Percentiles rank a stretch among this genome's conserved stretches.
These are phyloP conservation scores for Stenocarpella maydis DNA, from an alignment of 2,329 filamentous ascomycete species.

Conservation along the genomic window DNA sequence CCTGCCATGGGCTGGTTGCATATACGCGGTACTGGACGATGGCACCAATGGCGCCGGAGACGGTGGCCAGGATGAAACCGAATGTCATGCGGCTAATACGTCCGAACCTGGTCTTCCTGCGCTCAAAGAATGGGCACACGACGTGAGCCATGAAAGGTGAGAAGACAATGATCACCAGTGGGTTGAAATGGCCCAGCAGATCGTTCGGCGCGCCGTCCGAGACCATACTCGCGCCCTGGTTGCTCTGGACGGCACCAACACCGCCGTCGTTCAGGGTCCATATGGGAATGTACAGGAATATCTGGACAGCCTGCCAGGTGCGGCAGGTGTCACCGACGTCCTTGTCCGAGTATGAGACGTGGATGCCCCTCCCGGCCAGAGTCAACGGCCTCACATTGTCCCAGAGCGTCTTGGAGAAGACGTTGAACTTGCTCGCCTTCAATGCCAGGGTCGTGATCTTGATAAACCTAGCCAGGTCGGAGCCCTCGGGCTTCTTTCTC, in stretches of 20 bases:
- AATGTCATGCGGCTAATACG: constrained; percentile 65
- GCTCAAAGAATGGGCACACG: constrained; percentile 66
- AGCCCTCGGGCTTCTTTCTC: constrained; percentile 68
- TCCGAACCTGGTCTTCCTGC: constrained; percentile 60
- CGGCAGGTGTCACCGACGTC: constrained; percentile 73
- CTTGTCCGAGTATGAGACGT: constrained; percentile 69
- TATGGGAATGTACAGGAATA: constrained; percentile 52
- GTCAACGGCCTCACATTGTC: constrained; percentile 64
- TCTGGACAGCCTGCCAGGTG: constrained; percentile 51
- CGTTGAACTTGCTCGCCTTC: constrained; percentile 59
- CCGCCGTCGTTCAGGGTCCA: constrained; percentile 52
- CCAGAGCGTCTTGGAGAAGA: constrained; percentile 66
- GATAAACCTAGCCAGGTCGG: constrained; percentile 67
- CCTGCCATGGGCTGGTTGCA: constrained; percentile 56
- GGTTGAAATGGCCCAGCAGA: constrained; percentile 66
- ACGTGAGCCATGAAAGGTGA: constrained; percentile 60
- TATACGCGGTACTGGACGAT: constrained; percentile 68
- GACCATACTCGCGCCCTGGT: constrained; percentile 52
- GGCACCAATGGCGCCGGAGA: constrained; percentile 53
- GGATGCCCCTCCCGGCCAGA: constrained; percentile 53
- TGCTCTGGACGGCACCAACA: constrained; percentile 47
- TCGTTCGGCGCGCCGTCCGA: constrained; percentile 66
- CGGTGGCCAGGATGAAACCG: constrained; percentile 58
- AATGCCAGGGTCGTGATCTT: constrained; percentile 63
- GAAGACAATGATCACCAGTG: constrained; percentile 66